Base-by-base conservation (phyloP, 1,284 basidiomycete species). In the Ganoderma multipileum region DNA sequence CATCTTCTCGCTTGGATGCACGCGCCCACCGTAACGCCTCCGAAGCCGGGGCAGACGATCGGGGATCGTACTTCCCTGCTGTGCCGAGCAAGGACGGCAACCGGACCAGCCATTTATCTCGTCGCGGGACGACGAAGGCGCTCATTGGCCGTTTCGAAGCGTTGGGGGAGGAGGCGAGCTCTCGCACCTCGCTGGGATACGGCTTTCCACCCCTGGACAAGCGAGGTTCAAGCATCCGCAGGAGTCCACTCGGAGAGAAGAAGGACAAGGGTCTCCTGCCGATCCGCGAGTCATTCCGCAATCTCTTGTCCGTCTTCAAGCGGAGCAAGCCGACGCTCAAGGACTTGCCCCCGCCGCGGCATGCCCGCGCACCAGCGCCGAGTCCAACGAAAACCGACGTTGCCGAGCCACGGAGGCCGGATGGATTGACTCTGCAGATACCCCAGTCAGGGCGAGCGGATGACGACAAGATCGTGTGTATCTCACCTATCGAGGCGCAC, bases 201-300 rank as follows among this genome's bases (percentile, higher is more conserved):
- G 52, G 52, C 38, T 44, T 64, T 38, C n/a, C 44, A 14, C 8
- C n/a, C 20, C 11, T 23, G 52, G 50, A 55, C 26, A 55, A 16
- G 14, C 58, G 58, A 2, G 38, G 38, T 9, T n/a, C 39, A 23
- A 28, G 11, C 58, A 23, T 20, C n/a, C 23, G 41, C 14, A 16
- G 39, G 36, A 18, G 30, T 60, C 4, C 36, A 0, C 8, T 7
- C n/a, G 52, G 58, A 38, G 71, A 75, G 61, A 74, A 71, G 68
- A 76, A 74, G 63, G 71, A 69, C 61, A 78, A 77, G 67, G 74
- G 74, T 20, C 75, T 79, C n/a, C 90, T 88, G 20, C 88, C 88
- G 2, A 81, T 92, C 57, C 85, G 89, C 42, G 87, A 87, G 74
- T 92, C 91, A 28, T 82, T 93, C 73, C 85, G 86, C 54, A 92